Percentiles rank a stretch among this genome's conserved stretches.
Conservation (phyloP, 2,329 filamentous ascomycete genomes). For the Colletotrichum magnum region DNA sequence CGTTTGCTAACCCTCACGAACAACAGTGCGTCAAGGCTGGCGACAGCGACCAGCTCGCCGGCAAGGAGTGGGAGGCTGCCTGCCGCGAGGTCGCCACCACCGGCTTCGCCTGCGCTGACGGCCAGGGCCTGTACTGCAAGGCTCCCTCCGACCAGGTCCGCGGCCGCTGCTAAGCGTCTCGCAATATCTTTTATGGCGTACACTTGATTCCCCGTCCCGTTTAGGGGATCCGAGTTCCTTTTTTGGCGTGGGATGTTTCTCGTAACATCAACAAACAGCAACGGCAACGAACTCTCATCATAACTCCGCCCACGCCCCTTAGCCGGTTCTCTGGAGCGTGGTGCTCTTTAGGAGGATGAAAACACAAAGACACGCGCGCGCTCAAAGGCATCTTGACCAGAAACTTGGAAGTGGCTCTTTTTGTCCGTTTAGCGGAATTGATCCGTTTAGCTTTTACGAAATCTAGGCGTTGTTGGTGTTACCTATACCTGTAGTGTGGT, state of each 20-base stretch:
- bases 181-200: not conserved
- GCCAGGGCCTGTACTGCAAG: constrained; percentile 42
- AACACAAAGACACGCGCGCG: not conserved
- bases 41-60: constrained; percentile 36
- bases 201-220: too few species aligned
- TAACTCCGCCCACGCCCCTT: constrained; percentile 23
- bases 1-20: not conserved
- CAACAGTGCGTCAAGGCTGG: constrained; percentile 36
- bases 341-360: constrained; percentile 5
- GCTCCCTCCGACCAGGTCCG: constrained; percentile 30
- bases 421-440: constrained; percentile 15
- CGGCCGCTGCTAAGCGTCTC: constrained; percentile 39
- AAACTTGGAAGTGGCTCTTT: constrained; percentile 18
- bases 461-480: constrained; percentile 36
- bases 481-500: constrained; percentile 27
- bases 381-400: constrained; percentile 5
- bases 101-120: constrained; percentile 43
- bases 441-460: constrained; percentile 32
- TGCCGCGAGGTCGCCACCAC: constrained; percentile 40
- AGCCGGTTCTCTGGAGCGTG: constrained; percentile 31
- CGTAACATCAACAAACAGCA: too few species aligned
- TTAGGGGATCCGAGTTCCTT: constrained; percentile 1
- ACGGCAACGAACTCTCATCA: constrained; percentile 6
- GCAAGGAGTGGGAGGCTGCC: constrained; percentile 41
- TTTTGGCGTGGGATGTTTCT: not conserved